Evolutionary conservation across 2,329 filamentous ascomycete genomes (phyloP).

Genomic region (Aureobasidium subglaciale): DNA sequence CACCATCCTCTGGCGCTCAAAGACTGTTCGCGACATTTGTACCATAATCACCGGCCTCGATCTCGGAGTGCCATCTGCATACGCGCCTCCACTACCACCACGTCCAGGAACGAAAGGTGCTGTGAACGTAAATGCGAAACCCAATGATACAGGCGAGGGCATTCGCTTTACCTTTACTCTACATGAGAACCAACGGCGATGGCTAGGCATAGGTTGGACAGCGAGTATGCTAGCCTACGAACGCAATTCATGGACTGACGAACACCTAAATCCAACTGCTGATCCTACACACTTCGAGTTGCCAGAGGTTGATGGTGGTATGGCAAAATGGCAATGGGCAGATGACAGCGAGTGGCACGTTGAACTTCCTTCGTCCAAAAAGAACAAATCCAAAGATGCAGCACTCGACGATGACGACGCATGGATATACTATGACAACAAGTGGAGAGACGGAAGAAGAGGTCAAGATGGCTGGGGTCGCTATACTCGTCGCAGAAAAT

Average conservation of each 20-base stretch:
- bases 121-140: conserved; percentile 36
- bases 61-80: conserved; percentile 48
- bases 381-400: conserved; percentile 33
- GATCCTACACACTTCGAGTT: conserved; percentile 65
- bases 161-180: conserved; percentile 95
- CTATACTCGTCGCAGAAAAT: conserved; percentile 89
- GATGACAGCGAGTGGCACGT: conserved; percentile 79
- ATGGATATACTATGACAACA: conserved; percentile 98
- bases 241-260: conserved; percentile 86
- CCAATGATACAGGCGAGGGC: conserved; percentile 50
- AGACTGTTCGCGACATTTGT: conserved; percentile 61
- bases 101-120: conserved; percentile 38
- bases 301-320: conserved; percentile 58
- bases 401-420: conserved; percentile 52
- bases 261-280: conserved; percentile 77
- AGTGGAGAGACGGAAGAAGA: conserved; percentile 86
- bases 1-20: conserved; percentile 84
- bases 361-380: conserved; percentile 50
- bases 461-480: conserved; percentile 87
- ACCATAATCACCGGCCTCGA: conserved; percentile 72
- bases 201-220: conserved; percentile 94
- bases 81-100: conserved; percentile 32
- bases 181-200: conserved; percentile 92
- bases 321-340: conserved; percentile 71
- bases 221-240: conserved; percentile 86